These are phyloP conservation scores for Inga oerstediana DNA, from an alignment of 306 rosid species.

Conservation along the genomic window DNA sequence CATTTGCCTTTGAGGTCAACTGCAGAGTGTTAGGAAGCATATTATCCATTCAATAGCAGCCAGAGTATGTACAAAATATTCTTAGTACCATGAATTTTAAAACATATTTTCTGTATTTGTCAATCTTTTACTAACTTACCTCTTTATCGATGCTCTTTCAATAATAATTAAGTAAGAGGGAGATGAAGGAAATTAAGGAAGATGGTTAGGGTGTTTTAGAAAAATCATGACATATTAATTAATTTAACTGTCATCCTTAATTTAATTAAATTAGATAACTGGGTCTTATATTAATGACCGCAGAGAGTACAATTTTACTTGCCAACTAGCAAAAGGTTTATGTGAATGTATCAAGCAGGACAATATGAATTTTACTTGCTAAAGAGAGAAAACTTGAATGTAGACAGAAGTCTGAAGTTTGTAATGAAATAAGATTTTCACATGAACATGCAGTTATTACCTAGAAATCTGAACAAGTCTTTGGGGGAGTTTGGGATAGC, in stretches of 20 bases:
- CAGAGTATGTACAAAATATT: not conserved
- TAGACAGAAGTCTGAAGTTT: not conserved
- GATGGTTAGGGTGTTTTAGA: no score
- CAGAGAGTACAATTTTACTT: not conserved
- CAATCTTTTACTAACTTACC: no score
- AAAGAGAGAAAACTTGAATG: no score
- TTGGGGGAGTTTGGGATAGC: no score
- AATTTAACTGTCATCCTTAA: no score
- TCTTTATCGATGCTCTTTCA: accelerated
- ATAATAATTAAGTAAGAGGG: no score
- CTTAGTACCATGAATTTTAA: not conserved
- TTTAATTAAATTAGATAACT: no score
- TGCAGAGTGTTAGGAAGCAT: constrained; percentile 19
- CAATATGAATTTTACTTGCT: not conserved
- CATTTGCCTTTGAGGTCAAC: constrained; percentile 38
- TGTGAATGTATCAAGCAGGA: not conserved
- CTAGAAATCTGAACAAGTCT: not conserved
- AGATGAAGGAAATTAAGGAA: no score
- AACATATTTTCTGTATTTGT: no score
- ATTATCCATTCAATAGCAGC: not conserved
- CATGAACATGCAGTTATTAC: not conserved
- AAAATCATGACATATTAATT: no score
- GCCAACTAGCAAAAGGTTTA: not conserved
- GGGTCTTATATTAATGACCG: no score
- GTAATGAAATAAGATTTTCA: constrained; percentile 6